Conservation (phyloP, 768 basidiomycete genomes). For the Leccinum subgranulosum region DNA sequence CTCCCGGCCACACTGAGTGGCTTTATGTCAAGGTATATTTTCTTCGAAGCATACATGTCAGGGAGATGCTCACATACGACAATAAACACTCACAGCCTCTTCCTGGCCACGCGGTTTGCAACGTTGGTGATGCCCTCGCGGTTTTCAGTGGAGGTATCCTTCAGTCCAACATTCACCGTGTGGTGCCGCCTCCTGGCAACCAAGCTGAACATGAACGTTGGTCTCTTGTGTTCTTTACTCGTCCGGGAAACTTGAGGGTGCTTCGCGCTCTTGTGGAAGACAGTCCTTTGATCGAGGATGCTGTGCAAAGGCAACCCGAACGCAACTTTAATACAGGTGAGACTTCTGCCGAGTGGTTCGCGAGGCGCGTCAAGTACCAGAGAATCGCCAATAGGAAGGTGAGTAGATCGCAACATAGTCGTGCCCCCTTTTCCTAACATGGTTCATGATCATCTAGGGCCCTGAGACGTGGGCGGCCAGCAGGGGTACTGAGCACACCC, state of each 20-base stretch:
- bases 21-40: conserved; percentile 56
- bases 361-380: conserved; percentile 39
- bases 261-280: conserved; percentile 52
- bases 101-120: conserved; percentile 57
- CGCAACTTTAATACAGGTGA: conserved; percentile 35
- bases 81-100: conserved; percentile 35
- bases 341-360: conserved; percentile 42
- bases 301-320: conserved; percentile 35
- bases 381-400: conserved; percentile 42
- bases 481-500: conserved; percentile 30
- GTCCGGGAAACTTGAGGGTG: conserved; percentile 51
- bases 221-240: conserved; percentile 68
- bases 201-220: conserved; percentile 55
- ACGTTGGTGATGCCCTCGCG: conserved; percentile 59
- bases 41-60: background rate
- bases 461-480: conserved; percentile 31
- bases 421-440: background rate
- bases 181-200: conserved; percentile 57
- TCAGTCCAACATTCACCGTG: conserved; percentile 61
- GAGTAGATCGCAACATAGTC: conserved; percentile 6
- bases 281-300: conserved; percentile 48
- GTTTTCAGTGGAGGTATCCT: conserved; percentile 64
- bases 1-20: conserved; percentile 60
- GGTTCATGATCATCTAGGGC: conserved; percentile 14
- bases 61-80: background rate